Evolutionary conservation across 78 protist species (phyloP).

Genomic region (Guillardia theta): DNA sequence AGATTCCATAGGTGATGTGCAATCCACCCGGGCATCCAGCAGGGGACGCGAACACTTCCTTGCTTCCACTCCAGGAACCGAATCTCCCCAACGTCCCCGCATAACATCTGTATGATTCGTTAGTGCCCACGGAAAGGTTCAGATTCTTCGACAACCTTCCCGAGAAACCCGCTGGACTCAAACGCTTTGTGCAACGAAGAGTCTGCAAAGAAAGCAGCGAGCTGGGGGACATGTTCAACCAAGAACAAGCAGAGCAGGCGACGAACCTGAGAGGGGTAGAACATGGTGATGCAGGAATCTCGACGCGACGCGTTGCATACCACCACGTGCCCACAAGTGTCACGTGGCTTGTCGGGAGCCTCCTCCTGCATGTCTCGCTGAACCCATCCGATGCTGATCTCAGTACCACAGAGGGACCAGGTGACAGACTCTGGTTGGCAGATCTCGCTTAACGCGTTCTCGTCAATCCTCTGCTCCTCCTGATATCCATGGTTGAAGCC

Average conservation of each 20-base stretch:
- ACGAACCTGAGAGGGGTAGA: neutral
- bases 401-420: neutral
- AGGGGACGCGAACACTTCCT: neutral
- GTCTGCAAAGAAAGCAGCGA: neutral
- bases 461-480: neutral
- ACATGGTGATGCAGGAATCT: neutral
- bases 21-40: neutral
- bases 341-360: neutral
- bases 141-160: neutral
- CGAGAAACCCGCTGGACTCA: neutral
- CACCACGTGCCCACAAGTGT: neutral
- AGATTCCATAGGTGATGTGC: neutral
- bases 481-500: neutral
- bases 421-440: conserved; percentile 1
- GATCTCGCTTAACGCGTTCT: neutral
- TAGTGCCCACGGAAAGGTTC: no score
- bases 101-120: neutral
- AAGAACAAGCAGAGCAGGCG: neutral
- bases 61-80: neutral
- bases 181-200: neutral
- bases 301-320: neutral
- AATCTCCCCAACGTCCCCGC: neutral
- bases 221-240: neutral
- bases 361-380: neutral
- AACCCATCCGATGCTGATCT: neutral